Evolutionary conservation across 129 eudicot genomes (phyloP), one percentile per base, ranked within the genome.

Genomic region (Flaveria ramosissima): DNA sequence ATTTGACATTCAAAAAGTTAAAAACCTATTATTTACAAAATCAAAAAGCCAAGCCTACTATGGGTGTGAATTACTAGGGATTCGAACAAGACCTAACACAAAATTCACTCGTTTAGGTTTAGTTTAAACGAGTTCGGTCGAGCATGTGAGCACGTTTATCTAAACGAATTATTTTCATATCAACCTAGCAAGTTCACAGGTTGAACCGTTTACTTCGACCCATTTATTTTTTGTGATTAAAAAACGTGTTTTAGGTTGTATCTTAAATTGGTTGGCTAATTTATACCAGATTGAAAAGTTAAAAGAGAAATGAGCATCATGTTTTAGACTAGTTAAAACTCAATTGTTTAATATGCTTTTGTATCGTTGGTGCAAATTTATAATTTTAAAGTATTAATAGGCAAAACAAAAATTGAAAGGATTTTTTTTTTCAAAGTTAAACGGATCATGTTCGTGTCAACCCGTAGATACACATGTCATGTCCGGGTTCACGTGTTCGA

Each of bases 321-420:
- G 68, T 62, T 27, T 62, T 62, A n/a, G n/a, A n/a, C n/a, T n/a
- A 30, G 43, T 62, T 62, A 5, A 62, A 62, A 62, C 43, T 19
- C 30, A 5, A 14, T 6, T 62, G 11, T 36, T 62, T 26, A 27
- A 62, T 13, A 62, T 19, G 6, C 41, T 2, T 60, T 20, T 24
- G 66, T 60, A 60, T 60, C 41, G 24, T 21, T 60, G 39, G 66
- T 60, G 64, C 9, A 20, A 56, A 21, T 20, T 9, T 9, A 21
- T 57, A 57, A 20, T 19, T 57, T 56, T 57, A 21, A 4, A 57
- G 64, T 0, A 17, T 57, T 57, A 57, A 26, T 5, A 24, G 4
- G 9, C 27, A 61, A 60, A 61, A 11, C 4, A 24, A 61, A 61
- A 24, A n/a, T 19, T 1, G 4, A 53, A 16, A n/a, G 9, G 6